Evolutionary conservation across 2,329 filamentous ascomycete genomes (phyloP).

Genomic region (Simplicillium sp.): DNA sequence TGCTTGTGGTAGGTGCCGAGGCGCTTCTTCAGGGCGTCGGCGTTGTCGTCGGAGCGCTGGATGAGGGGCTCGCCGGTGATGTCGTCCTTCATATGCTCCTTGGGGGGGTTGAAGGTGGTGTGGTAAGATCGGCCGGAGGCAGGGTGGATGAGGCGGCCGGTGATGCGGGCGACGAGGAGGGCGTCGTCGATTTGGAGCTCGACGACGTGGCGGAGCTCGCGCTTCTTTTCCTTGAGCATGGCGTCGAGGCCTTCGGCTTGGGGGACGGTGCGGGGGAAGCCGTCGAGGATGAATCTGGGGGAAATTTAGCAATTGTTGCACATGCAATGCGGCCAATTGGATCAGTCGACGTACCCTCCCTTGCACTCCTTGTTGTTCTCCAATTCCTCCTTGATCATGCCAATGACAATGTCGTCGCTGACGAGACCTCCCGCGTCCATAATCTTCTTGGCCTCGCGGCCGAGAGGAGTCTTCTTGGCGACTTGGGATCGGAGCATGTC

Average conservation of each 20-base stretch:
- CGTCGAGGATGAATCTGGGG: constrained; percentile 90
- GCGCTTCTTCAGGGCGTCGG: constrained; percentile 90
- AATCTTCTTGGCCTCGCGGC: constrained; percentile 98
- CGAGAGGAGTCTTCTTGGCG: constrained; percentile 90
- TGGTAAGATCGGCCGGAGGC: constrained; percentile 96
- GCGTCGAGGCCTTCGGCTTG: constrained; percentile 91
- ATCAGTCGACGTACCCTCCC: constrained; percentile 65
- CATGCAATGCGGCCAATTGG: not conserved
- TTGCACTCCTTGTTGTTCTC: constrained; percentile 91
- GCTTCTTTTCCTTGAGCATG: constrained; percentile 72
- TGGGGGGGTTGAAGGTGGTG: constrained; percentile 97
- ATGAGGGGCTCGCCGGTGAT: constrained; percentile 93
- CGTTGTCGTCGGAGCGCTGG: constrained; percentile 95
- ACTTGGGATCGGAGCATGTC: constrained; percentile 99
- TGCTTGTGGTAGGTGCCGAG: constrained; percentile 88
- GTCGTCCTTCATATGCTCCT: constrained; percentile 89
- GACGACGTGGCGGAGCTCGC: constrained; percentile 87
- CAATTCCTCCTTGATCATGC: constrained; percentile 98
- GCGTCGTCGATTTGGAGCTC: constrained; percentile 96
- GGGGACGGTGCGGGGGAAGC: constrained; percentile 92
- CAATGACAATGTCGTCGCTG: constrained; percentile 97
- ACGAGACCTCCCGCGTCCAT: constrained; percentile 98
- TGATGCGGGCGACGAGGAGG: constrained; percentile 91
- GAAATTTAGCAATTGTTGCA: constrained; percentile 1
- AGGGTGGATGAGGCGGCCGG: constrained; percentile 89